phyloP scores from a whole-genome alignment of 306 rosid species.

The Fragaria nilgerrensis region DNA sequence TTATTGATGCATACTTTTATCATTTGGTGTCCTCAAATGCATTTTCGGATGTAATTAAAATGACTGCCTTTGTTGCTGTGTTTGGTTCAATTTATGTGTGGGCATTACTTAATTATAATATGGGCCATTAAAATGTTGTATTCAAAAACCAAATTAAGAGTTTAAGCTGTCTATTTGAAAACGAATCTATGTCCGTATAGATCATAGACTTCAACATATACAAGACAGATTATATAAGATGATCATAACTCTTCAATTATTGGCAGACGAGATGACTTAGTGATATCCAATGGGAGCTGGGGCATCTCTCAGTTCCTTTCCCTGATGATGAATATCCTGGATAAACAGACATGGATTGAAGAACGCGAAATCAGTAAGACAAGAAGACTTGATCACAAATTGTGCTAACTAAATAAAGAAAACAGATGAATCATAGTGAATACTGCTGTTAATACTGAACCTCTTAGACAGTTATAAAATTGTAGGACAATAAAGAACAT shows the following conservation, averaged over 20 bases:
- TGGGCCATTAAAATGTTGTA: neutral
- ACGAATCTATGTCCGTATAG: neutral
- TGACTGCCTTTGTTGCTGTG: too few relatives aligned
- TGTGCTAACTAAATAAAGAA: neutral
- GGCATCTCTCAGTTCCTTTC: constrained; percentile 64
- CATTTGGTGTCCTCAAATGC: too few relatives aligned
- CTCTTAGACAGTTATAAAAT: too few relatives aligned
- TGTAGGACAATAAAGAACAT: neutral
- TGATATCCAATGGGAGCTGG: constrained; percentile 75
- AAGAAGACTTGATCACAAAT: neutral
- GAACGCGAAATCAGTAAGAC: neutral
- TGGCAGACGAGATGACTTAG: constrained; percentile 13
- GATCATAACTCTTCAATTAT: neutral
- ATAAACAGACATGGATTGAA: neutral
- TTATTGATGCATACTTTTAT: too few relatives aligned
- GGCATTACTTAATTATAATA: too few relatives aligned
- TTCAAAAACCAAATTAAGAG: neutral
- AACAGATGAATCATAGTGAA: neutral
- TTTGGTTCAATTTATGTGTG: too few relatives aligned
- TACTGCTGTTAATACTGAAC: neutral
- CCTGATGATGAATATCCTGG: constrained; percentile 75
- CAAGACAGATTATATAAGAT: neutral
- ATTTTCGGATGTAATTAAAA: too few relatives aligned
- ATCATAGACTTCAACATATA: neutral
- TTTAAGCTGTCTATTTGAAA: neutral